phyloP scores from a whole-genome alignment of 2,329 filamentous ascomycete genomes.

The Ilyonectria destructans region DNA sequence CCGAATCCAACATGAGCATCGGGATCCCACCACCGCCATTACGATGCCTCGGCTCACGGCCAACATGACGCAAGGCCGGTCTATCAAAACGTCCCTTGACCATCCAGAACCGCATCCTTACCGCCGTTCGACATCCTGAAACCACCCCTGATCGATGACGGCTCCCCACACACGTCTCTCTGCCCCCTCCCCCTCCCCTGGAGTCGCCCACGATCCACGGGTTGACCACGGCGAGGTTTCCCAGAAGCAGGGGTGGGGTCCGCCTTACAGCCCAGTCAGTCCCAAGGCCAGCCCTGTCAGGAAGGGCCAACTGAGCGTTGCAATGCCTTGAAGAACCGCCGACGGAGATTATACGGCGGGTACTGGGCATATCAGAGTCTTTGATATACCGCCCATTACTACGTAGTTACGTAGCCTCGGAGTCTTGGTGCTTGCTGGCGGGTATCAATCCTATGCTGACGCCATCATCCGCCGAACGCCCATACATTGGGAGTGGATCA shows the following conservation, averaged over 20 bases:
- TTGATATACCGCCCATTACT: constrained; percentile 19
- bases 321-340: constrained; percentile 34
- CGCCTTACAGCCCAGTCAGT: constrained; percentile 29
- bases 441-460: neutral
- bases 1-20: no score
- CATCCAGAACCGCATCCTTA: neutral
- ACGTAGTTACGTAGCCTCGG: constrained; percentile 6
- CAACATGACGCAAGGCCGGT: constrained; percentile 11
- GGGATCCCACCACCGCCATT: neutral
- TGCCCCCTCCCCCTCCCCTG: neutral
- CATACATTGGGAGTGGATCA: constrained; percentile 26
- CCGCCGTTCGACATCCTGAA: constrained; percentile 20
- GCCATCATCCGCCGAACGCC: constrained; percentile 8
- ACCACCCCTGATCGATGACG: constrained; percentile 26
- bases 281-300: constrained; percentile 6
- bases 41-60: constrained; percentile 9
- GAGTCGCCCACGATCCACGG: constrained; percentile 23
- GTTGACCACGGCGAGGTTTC: constrained; percentile 33
- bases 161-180: constrained; percentile 28
- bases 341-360: constrained; percentile 43
- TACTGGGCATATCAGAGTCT: constrained; percentile 10
- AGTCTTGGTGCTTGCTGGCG: neutral
- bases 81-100: constrained; percentile 4
- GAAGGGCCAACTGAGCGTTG: constrained; percentile 31
- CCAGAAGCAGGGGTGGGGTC: constrained; percentile 49